These are phyloP conservation scores for Sporothrix luriei DNA, from an alignment of 2,329 filamentous ascomycete species.

Conservation along the genomic window DNA sequence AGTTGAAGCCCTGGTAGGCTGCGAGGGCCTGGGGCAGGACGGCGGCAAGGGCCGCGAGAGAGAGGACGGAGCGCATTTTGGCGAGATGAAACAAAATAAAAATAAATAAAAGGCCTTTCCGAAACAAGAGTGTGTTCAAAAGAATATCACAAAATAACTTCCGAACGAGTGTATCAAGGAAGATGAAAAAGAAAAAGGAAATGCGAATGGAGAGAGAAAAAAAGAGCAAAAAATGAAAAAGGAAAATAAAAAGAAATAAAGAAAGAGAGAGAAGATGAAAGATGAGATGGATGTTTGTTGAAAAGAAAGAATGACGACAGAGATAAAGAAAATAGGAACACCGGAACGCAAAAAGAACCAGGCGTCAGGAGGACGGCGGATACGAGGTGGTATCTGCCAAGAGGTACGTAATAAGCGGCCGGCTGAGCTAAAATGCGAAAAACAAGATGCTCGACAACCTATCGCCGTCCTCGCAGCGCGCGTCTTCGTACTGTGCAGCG, in stretches of 20 bases:
- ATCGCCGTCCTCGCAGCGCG: background rate
- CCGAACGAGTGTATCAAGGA: slow-evolving; percentile 29
- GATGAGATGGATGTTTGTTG: background rate
- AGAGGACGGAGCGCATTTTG: slow-evolving; percentile 32
- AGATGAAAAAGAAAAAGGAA: slow-evolving; percentile 22
- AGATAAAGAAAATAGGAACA: slow-evolving; percentile 13
- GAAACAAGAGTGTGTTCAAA: background rate
- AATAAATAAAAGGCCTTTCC: background rate
- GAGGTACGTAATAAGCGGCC: slow-evolving; percentile 27
- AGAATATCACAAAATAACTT: background rate
- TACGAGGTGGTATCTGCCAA: slow-evolving; percentile 29
- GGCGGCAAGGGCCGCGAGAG: slow-evolving; percentile 35
- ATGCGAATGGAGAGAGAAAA: slow-evolving; percentile 2
- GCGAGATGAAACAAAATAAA: background rate
- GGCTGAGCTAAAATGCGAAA: slow-evolving; percentile 24
- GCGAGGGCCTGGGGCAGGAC: slow-evolving; percentile 40
- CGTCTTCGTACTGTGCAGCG: slow-evolving; percentile 10
- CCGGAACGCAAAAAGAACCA: slow-evolving; percentile 14
- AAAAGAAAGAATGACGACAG: slow-evolving; percentile 4
- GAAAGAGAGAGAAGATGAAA: slow-evolving; percentile 16
- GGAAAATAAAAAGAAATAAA: slow-evolving; percentile 21
- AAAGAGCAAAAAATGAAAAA: background rate
- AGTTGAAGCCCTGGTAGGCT: slow-evolving; percentile 67
- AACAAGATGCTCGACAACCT: slow-evolving; percentile 14
- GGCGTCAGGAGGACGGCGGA: slow-evolving; percentile 27